phyloP scores from a whole-genome alignment of 768 basidiomycete genomes.

The Termitomyces sp. region DNA sequence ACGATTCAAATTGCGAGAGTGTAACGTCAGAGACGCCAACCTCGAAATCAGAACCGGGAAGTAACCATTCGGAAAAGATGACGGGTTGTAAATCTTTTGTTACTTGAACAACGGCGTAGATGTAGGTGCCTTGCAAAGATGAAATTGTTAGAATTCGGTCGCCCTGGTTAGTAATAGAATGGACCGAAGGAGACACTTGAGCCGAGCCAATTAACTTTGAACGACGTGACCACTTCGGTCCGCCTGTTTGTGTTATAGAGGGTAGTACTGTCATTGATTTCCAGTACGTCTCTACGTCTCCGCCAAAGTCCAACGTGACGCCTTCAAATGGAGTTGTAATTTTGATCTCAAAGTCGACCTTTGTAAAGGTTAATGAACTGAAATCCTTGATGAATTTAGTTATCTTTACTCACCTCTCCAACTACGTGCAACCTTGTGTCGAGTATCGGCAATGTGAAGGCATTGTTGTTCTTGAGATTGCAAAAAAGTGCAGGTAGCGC shows the following conservation, averaged over 20 bases:
- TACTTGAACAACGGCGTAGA: constrained; percentile 84
- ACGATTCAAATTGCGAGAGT: constrained; percentile 65
- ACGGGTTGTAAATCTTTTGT: constrained; percentile 92
- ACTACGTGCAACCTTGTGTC: constrained; percentile 92
- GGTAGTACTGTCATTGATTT: constrained; percentile 67
- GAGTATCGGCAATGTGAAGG: constrained; percentile 71
- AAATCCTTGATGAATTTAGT: not conserved
- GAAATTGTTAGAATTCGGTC: constrained; percentile 73
- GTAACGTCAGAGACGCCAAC: constrained; percentile 84
- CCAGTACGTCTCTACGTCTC: constrained; percentile 98
- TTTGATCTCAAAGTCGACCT: constrained; percentile 87
- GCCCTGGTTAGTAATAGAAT: constrained; percentile 36
- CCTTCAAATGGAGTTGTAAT: constrained; percentile 87
- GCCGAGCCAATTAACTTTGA: constrained; percentile 47
- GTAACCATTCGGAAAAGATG: constrained; percentile 64
- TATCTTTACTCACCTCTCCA: constrained; percentile 63
- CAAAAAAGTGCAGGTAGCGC: constrained; percentile 72
- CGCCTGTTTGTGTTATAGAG: constrained; percentile 32
- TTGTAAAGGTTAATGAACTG: constrained; percentile 4
- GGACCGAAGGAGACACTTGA: constrained; percentile 68
- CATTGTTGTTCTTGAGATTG: constrained; percentile 46
- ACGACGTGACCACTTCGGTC: constrained; percentile 32
- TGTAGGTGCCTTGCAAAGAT: constrained; percentile 85
- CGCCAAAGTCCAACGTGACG: constrained; percentile 90
- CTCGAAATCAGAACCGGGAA: constrained; percentile 71